Conservation (phyloP, 225 moss, liverwort and hornwort species). For the Marchantia polymorpha region DNA sequence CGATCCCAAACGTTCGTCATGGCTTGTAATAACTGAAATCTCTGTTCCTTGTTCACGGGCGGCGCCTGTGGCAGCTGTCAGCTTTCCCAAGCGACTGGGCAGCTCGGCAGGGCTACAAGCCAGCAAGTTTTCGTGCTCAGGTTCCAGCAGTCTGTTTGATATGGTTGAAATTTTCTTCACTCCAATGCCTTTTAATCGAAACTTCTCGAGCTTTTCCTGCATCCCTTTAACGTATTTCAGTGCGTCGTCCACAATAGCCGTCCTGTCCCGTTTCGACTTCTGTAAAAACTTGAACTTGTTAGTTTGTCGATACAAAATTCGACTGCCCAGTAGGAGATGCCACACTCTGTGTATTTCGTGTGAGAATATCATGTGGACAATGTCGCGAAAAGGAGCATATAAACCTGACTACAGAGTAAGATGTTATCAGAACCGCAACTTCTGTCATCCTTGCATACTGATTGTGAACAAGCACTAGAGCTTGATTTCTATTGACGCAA, state of each 20-base stretch:
- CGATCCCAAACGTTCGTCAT: neutral
- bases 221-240: slow-evolving; percentile 4
- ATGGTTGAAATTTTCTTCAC: neutral
- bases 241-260: slow-evolving; percentile 13
- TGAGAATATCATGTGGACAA: too few species aligned
- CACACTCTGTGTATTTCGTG: too few species aligned
- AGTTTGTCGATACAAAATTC: neutral
- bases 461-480: too few species aligned
- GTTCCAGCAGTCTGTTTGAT: neutral
- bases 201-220: slow-evolving; percentile 11
- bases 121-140: neutral
- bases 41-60: neutral
- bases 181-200: slow-evolving; percentile 1
- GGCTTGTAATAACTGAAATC: neutral
- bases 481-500: too few species aligned
- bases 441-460: too few species aligned
- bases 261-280: slow-evolving; percentile 11
- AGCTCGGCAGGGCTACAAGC: neutral
- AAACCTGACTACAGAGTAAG: too few species aligned
- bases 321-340: too few species aligned
- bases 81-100: neutral
- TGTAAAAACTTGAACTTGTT: neutral
- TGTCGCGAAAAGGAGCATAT: too few species aligned
- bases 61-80: neutral
- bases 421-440: too few species aligned